These are phyloP conservation scores for Sapria himalayana DNA, from an alignment of 345 rosid genomes.

Conservation along the genomic window DNA sequence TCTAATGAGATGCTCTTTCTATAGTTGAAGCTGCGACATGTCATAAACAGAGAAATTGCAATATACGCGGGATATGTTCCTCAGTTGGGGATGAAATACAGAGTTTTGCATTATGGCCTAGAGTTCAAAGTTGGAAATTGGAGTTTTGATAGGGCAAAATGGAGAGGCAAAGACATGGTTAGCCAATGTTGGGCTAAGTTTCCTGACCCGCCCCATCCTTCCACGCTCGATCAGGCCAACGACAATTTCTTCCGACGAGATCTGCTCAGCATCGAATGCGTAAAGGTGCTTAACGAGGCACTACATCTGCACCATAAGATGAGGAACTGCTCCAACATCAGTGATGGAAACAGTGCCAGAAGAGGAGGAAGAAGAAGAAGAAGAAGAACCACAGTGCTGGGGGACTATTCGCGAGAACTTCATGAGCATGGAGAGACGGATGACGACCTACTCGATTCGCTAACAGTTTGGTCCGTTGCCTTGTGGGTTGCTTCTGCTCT, in stretches of 20 bases:
- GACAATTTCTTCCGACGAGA: slow-evolving; percentile 31
- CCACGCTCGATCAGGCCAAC: slow-evolving; percentile 30
- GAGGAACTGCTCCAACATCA: slow-evolving; percentile 46
- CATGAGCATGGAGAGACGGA: slow-evolving; percentile 15
- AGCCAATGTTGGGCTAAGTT: slow-evolving; percentile 77
- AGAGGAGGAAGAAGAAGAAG: slow-evolving; percentile 6
- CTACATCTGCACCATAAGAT: slow-evolving; percentile 50
- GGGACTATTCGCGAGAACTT: slow-evolving; percentile 15
- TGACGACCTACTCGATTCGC: slow-evolving; percentile 33
- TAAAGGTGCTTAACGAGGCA: slow-evolving; percentile 58
- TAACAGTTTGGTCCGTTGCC: slow-evolving; percentile 49
- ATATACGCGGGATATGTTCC: slow-evolving; percentile 92
- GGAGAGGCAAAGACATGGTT: slow-evolving; percentile 62
- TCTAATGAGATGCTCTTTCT: too few species aligned
- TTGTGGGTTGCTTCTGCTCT: slow-evolving; percentile 57
- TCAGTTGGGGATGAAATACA: slow-evolving; percentile 43
- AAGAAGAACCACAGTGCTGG: slow-evolving; percentile 12
- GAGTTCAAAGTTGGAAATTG: slow-evolving; percentile 75
- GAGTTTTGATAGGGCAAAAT: slow-evolving; percentile 94
- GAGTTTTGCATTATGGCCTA: slow-evolving; percentile 91
- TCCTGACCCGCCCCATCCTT: slow-evolving; percentile 70
- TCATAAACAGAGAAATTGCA: slow-evolving; percentile 46
- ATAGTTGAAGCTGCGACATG: slow-evolving; percentile 68
- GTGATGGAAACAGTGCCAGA: slow-evolving; percentile 7
- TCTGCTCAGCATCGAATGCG: slow-evolving; percentile 89